Conservation (phyloP, 2,329 filamentous ascomycete genomes). For the Hortaea werneckii region DNA sequence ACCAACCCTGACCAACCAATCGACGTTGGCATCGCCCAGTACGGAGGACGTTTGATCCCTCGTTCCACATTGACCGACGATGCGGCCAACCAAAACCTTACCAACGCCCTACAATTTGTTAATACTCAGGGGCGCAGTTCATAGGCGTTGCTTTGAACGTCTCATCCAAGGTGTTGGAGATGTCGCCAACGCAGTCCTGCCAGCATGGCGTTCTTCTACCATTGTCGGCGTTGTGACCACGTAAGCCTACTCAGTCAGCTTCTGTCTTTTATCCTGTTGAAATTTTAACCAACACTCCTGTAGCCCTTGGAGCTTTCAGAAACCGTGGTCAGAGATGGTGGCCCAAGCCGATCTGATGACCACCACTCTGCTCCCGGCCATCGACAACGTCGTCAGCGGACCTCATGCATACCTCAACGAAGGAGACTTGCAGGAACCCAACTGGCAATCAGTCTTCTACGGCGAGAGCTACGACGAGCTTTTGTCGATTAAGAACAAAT, state of each 20-base stretch:
- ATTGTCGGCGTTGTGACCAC: not conserved
- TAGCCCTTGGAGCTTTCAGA: not conserved
- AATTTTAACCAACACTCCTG: not conserved
- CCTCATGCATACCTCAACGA: slow-evolving; percentile 33
- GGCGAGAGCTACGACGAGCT: slow-evolving; percentile 31
- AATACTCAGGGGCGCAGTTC: not conserved
- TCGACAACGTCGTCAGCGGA: slow-evolving; percentile 1
- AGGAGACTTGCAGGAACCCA: slow-evolving; percentile 30
- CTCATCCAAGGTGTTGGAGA: not conserved
- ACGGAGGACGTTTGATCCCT: slow-evolving; percentile 25
- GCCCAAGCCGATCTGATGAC: not conserved
- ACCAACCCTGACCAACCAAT: slow-evolving; percentile 10
- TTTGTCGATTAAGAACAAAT: slow-evolving; percentile 30
- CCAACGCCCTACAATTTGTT: not conserved
- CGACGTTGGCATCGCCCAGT: slow-evolving; percentile 21
- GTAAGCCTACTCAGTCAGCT: not conserved
- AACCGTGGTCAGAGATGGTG: not conserved
- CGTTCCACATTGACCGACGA: slow-evolving; percentile 25
- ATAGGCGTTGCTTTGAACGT: not conserved
- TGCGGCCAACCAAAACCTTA: slow-evolving; percentile 10
- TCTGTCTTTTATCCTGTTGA: not conserved
- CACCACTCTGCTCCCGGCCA: not conserved
- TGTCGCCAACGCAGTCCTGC: not conserved
- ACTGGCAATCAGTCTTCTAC: slow-evolving; percentile 34
- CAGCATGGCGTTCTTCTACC: not conserved